Percentiles rank a stretch among this genome's conserved stretches.
Evolutionary conservation across 2,329 filamentous ascomycete species (phyloP).

Genomic region (Ascochyta pisi): DNA sequence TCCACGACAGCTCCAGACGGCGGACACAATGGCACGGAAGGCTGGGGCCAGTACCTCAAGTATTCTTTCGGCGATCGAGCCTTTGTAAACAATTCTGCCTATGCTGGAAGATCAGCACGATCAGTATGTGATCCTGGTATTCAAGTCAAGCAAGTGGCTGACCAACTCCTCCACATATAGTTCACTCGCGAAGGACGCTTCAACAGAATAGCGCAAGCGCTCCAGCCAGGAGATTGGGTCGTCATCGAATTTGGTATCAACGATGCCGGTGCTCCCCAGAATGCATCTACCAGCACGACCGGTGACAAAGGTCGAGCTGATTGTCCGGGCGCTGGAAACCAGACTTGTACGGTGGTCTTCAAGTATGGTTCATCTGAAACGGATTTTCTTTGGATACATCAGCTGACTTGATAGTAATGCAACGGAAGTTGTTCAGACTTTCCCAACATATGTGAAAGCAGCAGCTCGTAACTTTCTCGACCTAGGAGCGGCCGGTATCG

Average conservation of each 20-base stretch:
- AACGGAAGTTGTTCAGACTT: constrained; percentile 64
- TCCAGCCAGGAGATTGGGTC: constrained; percentile 66
- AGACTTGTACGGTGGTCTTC: constrained; percentile 60
- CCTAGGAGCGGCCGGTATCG: constrained; percentile 64
- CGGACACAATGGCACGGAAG: constrained; percentile 48
- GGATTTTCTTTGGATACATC: not conserved
- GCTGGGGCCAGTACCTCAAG: constrained; percentile 67
- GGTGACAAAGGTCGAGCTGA: constrained; percentile 67
- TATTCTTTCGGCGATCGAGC: constrained; percentile 55
- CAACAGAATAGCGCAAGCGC: constrained; percentile 58
- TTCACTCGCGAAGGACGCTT: constrained; percentile 71
- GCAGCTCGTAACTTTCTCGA: constrained; percentile 59
- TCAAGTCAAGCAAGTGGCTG: too few relatives aligned
- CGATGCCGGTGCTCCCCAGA: constrained; percentile 50
- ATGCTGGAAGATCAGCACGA: constrained; percentile 69
- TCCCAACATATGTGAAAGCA: constrained; percentile 63
- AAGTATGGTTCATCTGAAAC: constrained; percentile 15
- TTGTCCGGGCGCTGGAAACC: constrained; percentile 60
- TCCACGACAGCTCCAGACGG: constrained; percentile 62
- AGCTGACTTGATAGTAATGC: constrained; percentile 44
- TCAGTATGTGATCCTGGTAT: constrained; percentile 45
- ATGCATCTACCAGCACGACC: constrained; percentile 59
- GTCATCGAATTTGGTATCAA: constrained; percentile 75
- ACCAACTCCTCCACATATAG: not conserved
- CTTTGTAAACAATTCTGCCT: constrained; percentile 65